Evolutionary conservation across 2,329 filamentous ascomycete species (phyloP).

Genomic region (Phoma sp.): DNA sequence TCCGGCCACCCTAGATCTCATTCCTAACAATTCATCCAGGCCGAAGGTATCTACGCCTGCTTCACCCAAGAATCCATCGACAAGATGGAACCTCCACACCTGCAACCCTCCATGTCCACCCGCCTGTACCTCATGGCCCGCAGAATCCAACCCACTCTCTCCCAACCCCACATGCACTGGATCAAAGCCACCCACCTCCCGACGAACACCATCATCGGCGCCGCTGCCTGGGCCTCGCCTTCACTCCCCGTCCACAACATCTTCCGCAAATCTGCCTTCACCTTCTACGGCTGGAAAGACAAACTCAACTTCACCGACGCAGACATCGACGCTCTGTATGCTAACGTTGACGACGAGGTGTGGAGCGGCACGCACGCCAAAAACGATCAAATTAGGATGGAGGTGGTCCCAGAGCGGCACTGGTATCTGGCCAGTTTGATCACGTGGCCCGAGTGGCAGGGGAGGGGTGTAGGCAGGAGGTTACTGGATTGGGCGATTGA

Average conservation of each 20-base stretch:
- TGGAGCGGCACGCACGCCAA: slow-evolving; percentile 29
- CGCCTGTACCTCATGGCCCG: slow-evolving; percentile 29
- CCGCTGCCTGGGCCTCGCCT: slow-evolving; percentile 38
- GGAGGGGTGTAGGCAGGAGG: slow-evolving; percentile 33
- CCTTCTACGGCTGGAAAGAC: slow-evolving; percentile 29
- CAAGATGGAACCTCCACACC: slow-evolving; percentile 27
- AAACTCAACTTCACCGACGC: slow-evolving; percentile 30
- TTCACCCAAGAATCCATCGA: slow-evolving; percentile 32
- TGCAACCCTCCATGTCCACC: slow-evolving; percentile 21
- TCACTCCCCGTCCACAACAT: slow-evolving; percentile 25
- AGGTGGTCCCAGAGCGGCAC: slow-evolving; percentile 30
- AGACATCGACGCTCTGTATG: slow-evolving; percentile 36
- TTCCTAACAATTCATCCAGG: slow-evolving; percentile 19
- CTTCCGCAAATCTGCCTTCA: slow-evolving; percentile 27
- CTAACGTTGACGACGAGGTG: slow-evolving; percentile 17
- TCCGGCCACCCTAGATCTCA: not conserved
- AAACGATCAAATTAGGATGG: slow-evolving; percentile 26
- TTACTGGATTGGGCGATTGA: slow-evolving; percentile 40
- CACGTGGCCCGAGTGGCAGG: slow-evolving; percentile 39
- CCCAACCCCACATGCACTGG: slow-evolving; percentile 24
- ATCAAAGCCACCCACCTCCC: slow-evolving; percentile 36
- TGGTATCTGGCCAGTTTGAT: slow-evolving; percentile 42
- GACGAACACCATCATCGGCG: slow-evolving; percentile 28
- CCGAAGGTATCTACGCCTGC: slow-evolving; percentile 35
- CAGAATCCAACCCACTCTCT: slow-evolving; percentile 28